A percentile compares a stretch with the other conserved stretches of the same genome.
phyloP scores from a whole-genome alignment of 495 filamentous ascomycete species.

The Aspergillus haitiensis region DNA sequence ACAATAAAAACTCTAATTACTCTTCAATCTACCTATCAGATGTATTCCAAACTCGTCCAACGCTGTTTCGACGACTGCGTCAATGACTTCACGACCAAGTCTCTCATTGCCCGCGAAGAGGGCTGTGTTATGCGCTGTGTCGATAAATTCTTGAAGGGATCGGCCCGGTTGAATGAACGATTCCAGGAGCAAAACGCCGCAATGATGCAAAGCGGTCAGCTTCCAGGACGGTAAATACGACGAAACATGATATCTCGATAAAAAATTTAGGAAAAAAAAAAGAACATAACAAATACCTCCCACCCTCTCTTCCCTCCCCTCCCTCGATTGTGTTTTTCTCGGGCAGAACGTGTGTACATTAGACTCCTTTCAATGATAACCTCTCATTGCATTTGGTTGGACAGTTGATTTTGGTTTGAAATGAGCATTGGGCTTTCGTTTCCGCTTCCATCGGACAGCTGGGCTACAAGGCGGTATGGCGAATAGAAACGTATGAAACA shows the following conservation, averaged over 20 bases:
- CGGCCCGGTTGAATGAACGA: constrained; percentile 79
- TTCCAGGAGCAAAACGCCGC: constrained; percentile 93
- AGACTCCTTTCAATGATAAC: constrained; percentile 24
- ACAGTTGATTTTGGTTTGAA: constrained; percentile 1
- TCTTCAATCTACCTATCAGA: constrained; percentile 51
- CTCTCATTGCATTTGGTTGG: constrained; percentile 19
- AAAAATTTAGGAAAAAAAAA: too few species aligned
- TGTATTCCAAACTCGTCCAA: constrained; percentile 95
- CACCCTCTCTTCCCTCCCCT: constrained; percentile 6
- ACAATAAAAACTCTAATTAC: neutral
- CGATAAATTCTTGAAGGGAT: constrained; percentile 88
- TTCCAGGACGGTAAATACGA: constrained; percentile 42
- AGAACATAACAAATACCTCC: too few species aligned
- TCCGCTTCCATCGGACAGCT: too few species aligned
- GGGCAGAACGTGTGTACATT: constrained; percentile 24
- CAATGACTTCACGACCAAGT: constrained; percentile 98
- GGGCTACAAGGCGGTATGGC: too few species aligned
- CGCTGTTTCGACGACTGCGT: constrained; percentile 96
- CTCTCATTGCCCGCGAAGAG: constrained; percentile 79
- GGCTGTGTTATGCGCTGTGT: constrained; percentile 91
- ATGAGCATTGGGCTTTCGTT: neutral
- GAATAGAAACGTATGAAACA: too few species aligned
- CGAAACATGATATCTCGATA: neutral
- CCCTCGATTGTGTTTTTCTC: constrained; percentile 18
- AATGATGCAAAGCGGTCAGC: constrained; percentile 72